A percentile compares a stretch with the other conserved stretches of the same genome.
phyloP scores from a whole-genome alignment of 1,284 basidiomycete genomes.

The Flammula alnicola region DNA sequence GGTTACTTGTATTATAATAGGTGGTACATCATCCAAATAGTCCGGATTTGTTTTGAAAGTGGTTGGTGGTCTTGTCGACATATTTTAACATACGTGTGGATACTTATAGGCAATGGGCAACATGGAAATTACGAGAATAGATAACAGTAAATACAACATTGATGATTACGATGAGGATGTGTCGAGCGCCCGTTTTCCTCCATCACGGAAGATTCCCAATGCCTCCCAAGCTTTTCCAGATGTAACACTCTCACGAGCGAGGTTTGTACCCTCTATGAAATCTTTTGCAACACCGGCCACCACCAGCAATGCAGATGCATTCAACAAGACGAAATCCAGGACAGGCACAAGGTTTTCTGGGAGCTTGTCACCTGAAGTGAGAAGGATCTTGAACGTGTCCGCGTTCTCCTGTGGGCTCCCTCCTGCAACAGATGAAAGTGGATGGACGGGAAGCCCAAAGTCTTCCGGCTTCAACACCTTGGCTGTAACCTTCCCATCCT shows the following conservation, averaged over 20 bases:
- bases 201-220: slow-evolving; percentile 51
- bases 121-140: no score
- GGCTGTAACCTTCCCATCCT: slow-evolving; percentile 57
- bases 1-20: no score
- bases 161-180: slow-evolving; percentile 9
- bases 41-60: no score
- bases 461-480: slow-evolving; percentile 56
- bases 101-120: no score
- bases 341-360: slow-evolving; percentile 63
- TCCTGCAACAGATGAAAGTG: slow-evolving; percentile 74
- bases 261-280: slow-evolving; percentile 72
- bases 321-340: slow-evolving; percentile 84
- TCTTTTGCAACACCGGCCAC: slow-evolving; percentile 76
- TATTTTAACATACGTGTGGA: no score
- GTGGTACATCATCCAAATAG: no score
- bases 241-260: slow-evolving; percentile 76
- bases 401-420: slow-evolving; percentile 80
- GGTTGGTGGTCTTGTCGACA: no score
- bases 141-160: no score
- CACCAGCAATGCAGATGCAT: slow-evolving; percentile 82
- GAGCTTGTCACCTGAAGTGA: slow-evolving; percentile 55
- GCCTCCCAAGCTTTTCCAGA: slow-evolving; percentile 81
- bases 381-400: slow-evolving; percentile 60
- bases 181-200: slow-evolving; percentile 30
- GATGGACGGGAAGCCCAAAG: slow-evolving; percentile 78